A percentile compares a stretch with the other conserved stretches of the same genome.
phyloP scores from a whole-genome alignment of 2,329 filamentous ascomycete species.

The Aspergillus intermedius region DNA sequence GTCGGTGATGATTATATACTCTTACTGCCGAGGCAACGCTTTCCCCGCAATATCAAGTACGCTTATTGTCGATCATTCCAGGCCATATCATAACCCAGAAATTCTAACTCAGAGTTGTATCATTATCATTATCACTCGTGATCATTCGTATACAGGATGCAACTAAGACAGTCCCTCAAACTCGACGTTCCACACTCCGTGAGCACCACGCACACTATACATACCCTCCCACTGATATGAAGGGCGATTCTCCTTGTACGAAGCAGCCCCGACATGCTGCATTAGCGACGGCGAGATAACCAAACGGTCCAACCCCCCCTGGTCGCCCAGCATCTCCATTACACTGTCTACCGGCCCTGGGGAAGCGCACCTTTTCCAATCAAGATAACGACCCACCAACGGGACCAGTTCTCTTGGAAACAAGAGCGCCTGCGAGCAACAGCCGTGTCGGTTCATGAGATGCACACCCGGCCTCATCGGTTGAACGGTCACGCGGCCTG shows the following conservation, averaged over 20 bases:
- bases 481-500: constrained; percentile 36
- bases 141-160: background rate
- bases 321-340: constrained; percentile 14
- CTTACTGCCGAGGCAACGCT: no score
- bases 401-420: constrained; percentile 31
- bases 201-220: constrained; percentile 14
- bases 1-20: background rate
- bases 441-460: constrained; percentile 39
- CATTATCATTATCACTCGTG: no score
- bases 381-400: constrained; percentile 9
- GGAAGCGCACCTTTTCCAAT: constrained; percentile 7
- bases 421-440: constrained; percentile 41
- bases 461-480: constrained; percentile 33
- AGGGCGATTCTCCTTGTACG: constrained; percentile 17
- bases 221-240: constrained; percentile 11
- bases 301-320: constrained; percentile 11
- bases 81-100: no score
- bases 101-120: no score
- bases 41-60: background rate
- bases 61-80: no score
- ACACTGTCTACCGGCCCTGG: constrained; percentile 15
- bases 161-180: constrained; percentile 13
- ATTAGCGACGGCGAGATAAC: constrained; percentile 18
- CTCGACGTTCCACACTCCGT: constrained; percentile 20
- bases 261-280: constrained; percentile 19